Conservation (phyloP, 768 basidiomycete genomes). For the Neoboletus brunneissimus region DNA sequence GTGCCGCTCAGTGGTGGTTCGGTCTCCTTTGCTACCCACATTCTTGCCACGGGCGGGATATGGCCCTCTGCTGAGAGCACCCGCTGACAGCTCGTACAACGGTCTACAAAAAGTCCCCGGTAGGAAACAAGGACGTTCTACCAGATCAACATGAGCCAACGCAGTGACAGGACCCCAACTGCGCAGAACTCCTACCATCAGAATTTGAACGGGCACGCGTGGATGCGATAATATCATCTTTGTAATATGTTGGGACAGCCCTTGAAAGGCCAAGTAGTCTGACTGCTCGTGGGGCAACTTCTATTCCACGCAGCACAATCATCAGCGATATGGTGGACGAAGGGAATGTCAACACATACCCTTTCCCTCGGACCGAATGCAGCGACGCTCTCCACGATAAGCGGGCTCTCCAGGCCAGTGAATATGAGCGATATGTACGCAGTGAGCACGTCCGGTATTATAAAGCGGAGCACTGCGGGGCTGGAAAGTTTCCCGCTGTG, state of each 20-base stretch:
- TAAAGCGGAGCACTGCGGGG: constrained; percentile 51
- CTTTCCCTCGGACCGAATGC: constrained; percentile 73
- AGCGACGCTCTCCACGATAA: constrained; percentile 61
- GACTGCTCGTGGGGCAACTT: constrained; percentile 69
- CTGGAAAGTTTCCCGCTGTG: constrained; percentile 17
- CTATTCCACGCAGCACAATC: constrained; percentile 32
- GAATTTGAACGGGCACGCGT: constrained; percentile 47
- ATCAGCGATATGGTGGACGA: constrained; percentile 2
- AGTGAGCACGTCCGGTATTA: constrained; percentile 61
- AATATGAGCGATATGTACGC: constrained; percentile 58
- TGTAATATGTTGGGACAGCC: constrained; percentile 64
- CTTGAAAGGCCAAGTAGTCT: constrained; percentile 60
- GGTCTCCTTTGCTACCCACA: constrained; percentile 40
- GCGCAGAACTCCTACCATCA: constrained; percentile 41
- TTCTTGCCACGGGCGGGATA: constrained; percentile 65
- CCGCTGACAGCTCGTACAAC: constrained; percentile 58
- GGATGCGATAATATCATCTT: constrained; percentile 56
- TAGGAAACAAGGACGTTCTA: constrained; percentile 58
- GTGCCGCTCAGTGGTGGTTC: neutral
- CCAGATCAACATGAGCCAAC: neutral
- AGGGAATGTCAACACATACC: constrained; percentile 33
- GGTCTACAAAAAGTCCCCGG: constrained; percentile 56
- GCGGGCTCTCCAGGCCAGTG: constrained; percentile 32
- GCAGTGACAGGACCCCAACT: neutral
- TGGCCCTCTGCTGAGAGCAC: constrained; percentile 70